Base-by-base conservation (phyloP, 805 yeast genomes). In the Metschnikowia lochheadii region DNA sequence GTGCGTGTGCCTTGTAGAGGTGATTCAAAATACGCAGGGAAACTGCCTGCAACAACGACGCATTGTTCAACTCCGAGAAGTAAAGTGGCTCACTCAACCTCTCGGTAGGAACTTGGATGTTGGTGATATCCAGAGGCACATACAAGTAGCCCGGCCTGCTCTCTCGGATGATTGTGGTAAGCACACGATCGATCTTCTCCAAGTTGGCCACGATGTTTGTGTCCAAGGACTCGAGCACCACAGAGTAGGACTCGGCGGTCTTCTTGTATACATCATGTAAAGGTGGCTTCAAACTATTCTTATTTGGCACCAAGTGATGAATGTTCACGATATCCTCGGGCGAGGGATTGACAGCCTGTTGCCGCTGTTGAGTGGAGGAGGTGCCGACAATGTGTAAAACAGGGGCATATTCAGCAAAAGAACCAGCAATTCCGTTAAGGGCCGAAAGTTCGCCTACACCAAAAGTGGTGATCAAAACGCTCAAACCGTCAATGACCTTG, bases 401-500 rank as follows among this genome's bases (percentile, higher is more conserved):
- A 6, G 94, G 94, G 40, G 85, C 84, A 57, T 76, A 80, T 68
- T 89, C 97, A 33, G 96, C 86, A 70, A 79, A 85, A 0, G 96
- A 81, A 45, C 96, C 96, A 32, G 89, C 76, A 49, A 88, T 71
- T 44, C 95, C 96, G 67, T 89, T 89, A 54, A 89, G 62, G 2
- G 96, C 95, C 51, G 89, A 82, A 54, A 89, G 75, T 65, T 89
- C 96, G 50, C 97, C 97, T 15, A 89, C 97, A 46, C 96, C 97
- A 66, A 76, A 87, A 3, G 97, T 89, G 47, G 91, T 83, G 46
- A 76, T 68, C 56, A 76, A 65, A 18, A 83, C 89, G 48, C 89
- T 88, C 52, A 70, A 57, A 4, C 76, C 72, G 6, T 87, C 78
- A n/a, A 80, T 77, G 44, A 76, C 73, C 29, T 83, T 75, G 17